These are phyloP conservation scores for Helicocarpus griseus DNA, from an alignment of 2,329 filamentous ascomycete species.

Conservation along the genomic window DNA sequence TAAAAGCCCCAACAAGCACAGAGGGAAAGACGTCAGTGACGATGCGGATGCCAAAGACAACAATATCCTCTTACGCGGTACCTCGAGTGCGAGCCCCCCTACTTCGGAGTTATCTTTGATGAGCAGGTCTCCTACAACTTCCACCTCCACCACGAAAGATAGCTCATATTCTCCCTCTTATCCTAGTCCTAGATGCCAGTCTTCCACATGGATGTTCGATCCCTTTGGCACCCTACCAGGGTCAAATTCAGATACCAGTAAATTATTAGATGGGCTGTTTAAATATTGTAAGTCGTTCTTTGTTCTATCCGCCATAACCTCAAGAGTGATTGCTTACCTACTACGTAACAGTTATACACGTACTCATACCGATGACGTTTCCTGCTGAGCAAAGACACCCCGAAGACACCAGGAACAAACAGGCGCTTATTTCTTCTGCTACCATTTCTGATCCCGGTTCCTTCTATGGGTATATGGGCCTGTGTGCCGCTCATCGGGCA, in stretches of 20 bases:
- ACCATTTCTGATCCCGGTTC: slow-evolving; percentile 27
- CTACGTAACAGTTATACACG: slow-evolving; percentile 20
- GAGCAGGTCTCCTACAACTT: not conserved
- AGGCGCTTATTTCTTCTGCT: slow-evolving; percentile 22
- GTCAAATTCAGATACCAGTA: slow-evolving; percentile 15
- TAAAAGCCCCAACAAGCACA: not conserved
- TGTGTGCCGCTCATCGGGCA: slow-evolving; percentile 31
- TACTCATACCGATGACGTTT: slow-evolving; percentile 32
- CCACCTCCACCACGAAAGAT: not conserved
- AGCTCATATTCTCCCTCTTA: not conserved
- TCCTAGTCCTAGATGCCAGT: slow-evolving; percentile 7
- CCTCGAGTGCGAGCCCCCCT: not conserved
- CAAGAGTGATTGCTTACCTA: not conserved
- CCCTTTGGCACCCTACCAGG: slow-evolving; percentile 27
- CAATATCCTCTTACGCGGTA: not conserved
- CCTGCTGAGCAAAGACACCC: slow-evolving; percentile 22
- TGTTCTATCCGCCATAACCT: not conserved
- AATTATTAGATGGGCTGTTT: slow-evolving; percentile 20
- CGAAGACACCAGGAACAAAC: slow-evolving; percentile 15
- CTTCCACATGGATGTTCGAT: slow-evolving; percentile 22
- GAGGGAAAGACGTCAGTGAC: not conserved
- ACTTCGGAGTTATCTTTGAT: not conserved
- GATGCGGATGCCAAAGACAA: not conserved
- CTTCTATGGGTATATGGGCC: slow-evolving; percentile 31
- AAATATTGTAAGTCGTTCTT: slow-evolving; percentile 24